Evolutionary conservation across 768 basidiomycete genomes (phyloP).

Genomic region (Rubroboletus pulcherrimus): DNA sequence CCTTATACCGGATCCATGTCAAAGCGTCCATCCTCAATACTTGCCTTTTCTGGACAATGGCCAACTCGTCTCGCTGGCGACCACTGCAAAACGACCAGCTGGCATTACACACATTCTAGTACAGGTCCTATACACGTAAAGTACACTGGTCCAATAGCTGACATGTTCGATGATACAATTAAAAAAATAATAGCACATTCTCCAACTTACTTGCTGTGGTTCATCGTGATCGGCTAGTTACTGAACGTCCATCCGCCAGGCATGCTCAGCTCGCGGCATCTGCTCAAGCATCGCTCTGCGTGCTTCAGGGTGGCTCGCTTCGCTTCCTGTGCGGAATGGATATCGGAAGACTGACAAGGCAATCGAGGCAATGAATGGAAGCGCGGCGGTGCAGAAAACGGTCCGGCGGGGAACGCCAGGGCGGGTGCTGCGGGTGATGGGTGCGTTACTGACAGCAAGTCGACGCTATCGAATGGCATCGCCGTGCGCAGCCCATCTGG

Average conservation of each 20-base stretch:
- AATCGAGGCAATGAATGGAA: conserved; percentile 27
- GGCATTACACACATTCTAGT: conserved; percentile 9
- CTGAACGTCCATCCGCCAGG: conserved; percentile 39
- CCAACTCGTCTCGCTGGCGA: conserved; percentile 12
- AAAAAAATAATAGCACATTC: background rate
- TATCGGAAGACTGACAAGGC: conserved; percentile 17
- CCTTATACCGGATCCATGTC: conserved; percentile 27
- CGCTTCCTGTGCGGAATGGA: conserved; percentile 17
- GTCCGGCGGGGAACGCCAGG: conserved; percentile 7
- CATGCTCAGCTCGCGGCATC: conserved; percentile 35
- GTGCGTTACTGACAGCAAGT: conserved; percentile 8
- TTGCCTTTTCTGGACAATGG: conserved; percentile 34
- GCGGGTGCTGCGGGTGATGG: conserved; percentile 4
- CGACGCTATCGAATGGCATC: conserved; percentile 25
- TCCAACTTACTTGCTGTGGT: background rate
- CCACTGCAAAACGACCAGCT: conserved; percentile 11
- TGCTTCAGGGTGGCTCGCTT: conserved; percentile 8
- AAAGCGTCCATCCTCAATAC: conserved; percentile 33
- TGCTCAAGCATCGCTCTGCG: conserved; percentile 14
- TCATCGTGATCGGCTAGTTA: conserved; percentile 6
- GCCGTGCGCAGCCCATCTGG: conserved; percentile 18
- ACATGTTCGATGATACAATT: conserved; percentile 20
- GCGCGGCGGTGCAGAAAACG: conserved; percentile 17
- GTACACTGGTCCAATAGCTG: conserved; percentile 6
- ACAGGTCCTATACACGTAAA: conserved; percentile 15